Percentiles rank a stretch among this genome's conserved stretches.
Conservation (phyloP, 108 stramenopile species). For the Aureococcus anophagefferens region DNA sequence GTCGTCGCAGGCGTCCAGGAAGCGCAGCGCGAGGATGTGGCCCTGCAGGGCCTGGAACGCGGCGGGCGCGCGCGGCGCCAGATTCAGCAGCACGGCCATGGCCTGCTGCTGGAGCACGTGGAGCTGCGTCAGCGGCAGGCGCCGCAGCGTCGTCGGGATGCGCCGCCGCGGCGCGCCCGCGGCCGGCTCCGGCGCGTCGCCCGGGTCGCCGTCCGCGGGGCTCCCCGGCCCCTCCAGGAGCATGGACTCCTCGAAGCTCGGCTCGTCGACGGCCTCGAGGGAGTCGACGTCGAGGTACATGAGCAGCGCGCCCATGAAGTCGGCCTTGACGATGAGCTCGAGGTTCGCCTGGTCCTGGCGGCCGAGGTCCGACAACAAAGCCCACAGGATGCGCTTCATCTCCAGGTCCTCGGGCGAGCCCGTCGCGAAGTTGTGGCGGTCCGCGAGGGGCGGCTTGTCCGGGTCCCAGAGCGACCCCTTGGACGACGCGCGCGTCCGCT, state of each 20-base stretch:
- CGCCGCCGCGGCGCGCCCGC: neutral
- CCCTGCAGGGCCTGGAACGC: constrained; percentile 30
- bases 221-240: neutral
- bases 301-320: constrained; percentile 29
- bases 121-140: constrained; percentile 29
- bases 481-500: neutral
- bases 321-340: constrained; percentile 16
- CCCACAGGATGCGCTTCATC: constrained; percentile 34
- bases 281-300: constrained; percentile 35
- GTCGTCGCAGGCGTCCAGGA: constrained; percentile 24
- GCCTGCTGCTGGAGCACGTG: constrained; percentile 32
- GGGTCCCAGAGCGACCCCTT: neutral
- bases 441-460: constrained; percentile 12
- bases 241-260: neutral
- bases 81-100: constrained; percentile 25
- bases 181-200: too few species aligned
- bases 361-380: constrained; percentile 25
- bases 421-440: constrained; percentile 38
- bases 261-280: constrained; percentile 13
- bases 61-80: constrained; percentile 24
- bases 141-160: constrained; percentile 13
- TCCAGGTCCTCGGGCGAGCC: constrained; percentile 26
- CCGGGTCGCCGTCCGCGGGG: too few species aligned
- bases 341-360: constrained; percentile 15
- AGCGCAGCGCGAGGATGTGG: constrained; percentile 26